Conservation (phyloP, 2,329 filamentous ascomycete species). For the Beauveria bassiana region DNA sequence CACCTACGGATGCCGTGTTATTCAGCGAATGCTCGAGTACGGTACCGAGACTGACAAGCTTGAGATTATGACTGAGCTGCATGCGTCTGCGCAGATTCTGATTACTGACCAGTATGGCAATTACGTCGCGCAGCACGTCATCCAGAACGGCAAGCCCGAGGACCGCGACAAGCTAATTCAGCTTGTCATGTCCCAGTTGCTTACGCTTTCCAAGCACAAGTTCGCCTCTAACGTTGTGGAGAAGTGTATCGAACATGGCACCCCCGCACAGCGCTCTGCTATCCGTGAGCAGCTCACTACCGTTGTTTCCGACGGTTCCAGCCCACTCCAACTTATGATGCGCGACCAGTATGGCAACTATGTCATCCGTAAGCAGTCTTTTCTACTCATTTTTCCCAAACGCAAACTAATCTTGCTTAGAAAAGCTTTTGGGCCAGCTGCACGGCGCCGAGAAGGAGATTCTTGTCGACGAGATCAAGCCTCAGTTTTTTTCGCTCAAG, state of each 20-base stretch:
- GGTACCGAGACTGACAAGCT: slow-evolving; percentile 64
- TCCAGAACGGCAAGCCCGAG: slow-evolving; percentile 65
- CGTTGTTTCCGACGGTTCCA: slow-evolving; percentile 55
- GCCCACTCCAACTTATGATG: slow-evolving; percentile 68
- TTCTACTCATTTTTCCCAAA: slow-evolving; percentile 19
- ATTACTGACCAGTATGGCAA: slow-evolving; percentile 89
- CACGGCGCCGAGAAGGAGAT: slow-evolving; percentile 50
- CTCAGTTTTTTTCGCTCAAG: slow-evolving; percentile 54
- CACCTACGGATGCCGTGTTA: slow-evolving; percentile 82
- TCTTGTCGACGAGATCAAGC: slow-evolving; percentile 57
- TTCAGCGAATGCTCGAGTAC: slow-evolving; percentile 84
- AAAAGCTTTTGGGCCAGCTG: slow-evolving; percentile 67
- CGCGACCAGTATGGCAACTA: slow-evolving; percentile 93
- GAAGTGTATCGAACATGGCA: slow-evolving; percentile 72
- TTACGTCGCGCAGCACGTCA: slow-evolving; percentile 91
- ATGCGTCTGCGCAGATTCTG: slow-evolving; percentile 61
- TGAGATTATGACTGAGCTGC: slow-evolving; percentile 70
- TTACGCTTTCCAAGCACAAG: slow-evolving; percentile 84
- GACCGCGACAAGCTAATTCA: slow-evolving; percentile 67
- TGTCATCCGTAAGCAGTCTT: slow-evolving; percentile 69
- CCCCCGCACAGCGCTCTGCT: slow-evolving; percentile 57
- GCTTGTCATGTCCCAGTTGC: slow-evolving; percentile 62
- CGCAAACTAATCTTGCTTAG: slow-evolving; percentile 35
- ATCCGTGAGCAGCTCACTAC: slow-evolving; percentile 60
- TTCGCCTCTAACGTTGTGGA: slow-evolving; percentile 97